Percentiles rank a stretch among this genome's conserved stretches.
These are phyloP conservation scores for Fusarium chlamydosporum DNA, from an alignment of 2,329 filamentous ascomycete genomes.

Conservation along the genomic window DNA sequence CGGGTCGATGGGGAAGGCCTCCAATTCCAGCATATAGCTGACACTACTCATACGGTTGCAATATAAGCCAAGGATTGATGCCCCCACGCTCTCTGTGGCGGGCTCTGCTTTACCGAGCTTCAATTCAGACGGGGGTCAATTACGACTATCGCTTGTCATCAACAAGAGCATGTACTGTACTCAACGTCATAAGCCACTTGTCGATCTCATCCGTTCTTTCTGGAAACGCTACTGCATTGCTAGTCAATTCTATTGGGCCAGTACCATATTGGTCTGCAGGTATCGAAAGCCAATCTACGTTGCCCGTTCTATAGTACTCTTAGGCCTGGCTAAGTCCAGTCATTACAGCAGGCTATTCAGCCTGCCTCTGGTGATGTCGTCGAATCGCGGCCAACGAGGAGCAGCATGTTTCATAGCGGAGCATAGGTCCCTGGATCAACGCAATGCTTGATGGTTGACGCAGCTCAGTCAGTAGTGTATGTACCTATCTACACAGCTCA, in stretches of 20 bases:
- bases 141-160: slow-evolving; percentile 15
- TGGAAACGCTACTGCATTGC: slow-evolving; percentile 20
- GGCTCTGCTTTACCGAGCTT: background rate
- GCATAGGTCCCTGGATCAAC: slow-evolving; percentile 30
- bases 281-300: background rate
- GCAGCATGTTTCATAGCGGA: slow-evolving; percentile 17
- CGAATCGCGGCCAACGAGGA: background rate
- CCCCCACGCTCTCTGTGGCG: slow-evolving; percentile 29
- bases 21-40: background rate
- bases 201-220: slow-evolving; percentile 20
- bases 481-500: background rate
- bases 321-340: background rate
- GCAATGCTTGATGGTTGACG: slow-evolving; percentile 15
- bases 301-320: slow-evolving; percentile 3
- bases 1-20: background rate
- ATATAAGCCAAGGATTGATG: slow-evolving; percentile 6
- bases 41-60: slow-evolving; percentile 11
- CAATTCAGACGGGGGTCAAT: slow-evolving; percentile 6
- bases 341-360: background rate
- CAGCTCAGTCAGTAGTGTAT: slow-evolving; percentile 1
- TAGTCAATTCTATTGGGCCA: slow-evolving; percentile 5
- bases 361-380: background rate
- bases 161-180: slow-evolving; percentile 3
- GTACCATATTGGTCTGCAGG: background rate
- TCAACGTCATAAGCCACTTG: slow-evolving; percentile 28